Base-by-base conservation (phyloP, 2,329 filamentous ascomycete species). In the Phaeosphaeriaceae sp. region DNA sequence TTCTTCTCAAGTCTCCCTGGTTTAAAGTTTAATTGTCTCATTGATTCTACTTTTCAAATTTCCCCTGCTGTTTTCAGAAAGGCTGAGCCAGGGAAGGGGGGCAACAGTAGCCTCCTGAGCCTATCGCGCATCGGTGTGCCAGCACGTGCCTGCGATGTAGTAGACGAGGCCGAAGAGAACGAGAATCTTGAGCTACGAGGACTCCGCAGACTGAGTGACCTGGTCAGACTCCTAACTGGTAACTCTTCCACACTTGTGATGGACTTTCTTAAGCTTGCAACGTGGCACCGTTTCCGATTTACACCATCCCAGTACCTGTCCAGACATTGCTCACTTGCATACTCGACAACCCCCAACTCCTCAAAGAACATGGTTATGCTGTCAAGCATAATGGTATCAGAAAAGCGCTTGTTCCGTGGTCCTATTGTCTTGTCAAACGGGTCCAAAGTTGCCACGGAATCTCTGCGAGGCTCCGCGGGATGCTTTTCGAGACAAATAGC, bases 321-420 rank as follows among this genome's bases (percentile, higher is more conserved):
- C 51, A 71, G 34, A 18, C 61, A 64, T 15, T 54, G 56, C 32
- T 70, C 66, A 6, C 66, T 63, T 11, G 61, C 50, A 23, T 58
- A 41, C 5, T 61, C 60, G 6, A 67, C 64, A n/a, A 76, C 64
- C 12, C 70, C 70, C 38, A 77, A 71, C 3, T 65, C 66, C 17
- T 74, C 67, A 41, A 79, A 77, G 60, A 72, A 78, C 34, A 68
- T 67, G 39, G 74, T 72, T n/a, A 77, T 66, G 21, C 73, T 68
- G 17, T 79, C 76, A 15, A 73, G 53, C 5, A 53, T 59, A 18
- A 59, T 42, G 34, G 60, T 30, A 41, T 72, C 66, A 11, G 66
- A 67, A 33, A 54, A 52, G 18, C 58, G 58, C 50, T 51, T 58
- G 20, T 46, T 50, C 37, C 50, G 42, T 18, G 55, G 42, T 15